These are phyloP conservation scores for Silybum marianum DNA, from an alignment of 129 eudicot species.

Conservation along the genomic window DNA sequence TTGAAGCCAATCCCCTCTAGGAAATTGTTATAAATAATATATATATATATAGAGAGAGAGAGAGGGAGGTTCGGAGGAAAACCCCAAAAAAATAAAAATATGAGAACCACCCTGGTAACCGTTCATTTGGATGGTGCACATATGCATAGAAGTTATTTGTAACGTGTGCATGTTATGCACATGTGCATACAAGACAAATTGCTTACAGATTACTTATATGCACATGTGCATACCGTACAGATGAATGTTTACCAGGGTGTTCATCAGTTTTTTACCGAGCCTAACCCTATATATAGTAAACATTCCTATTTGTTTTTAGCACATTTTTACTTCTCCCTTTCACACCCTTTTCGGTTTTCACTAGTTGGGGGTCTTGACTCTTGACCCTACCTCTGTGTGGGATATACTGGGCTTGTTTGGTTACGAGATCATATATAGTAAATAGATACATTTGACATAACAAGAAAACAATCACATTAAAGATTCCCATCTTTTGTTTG, in stretches of 20 bases:
- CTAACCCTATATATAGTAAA: no score
- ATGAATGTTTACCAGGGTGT: no score
- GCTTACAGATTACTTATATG: no score
- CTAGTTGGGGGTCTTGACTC: neutral
- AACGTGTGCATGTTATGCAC: no score
- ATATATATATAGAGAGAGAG: no score
- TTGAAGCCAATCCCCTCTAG: neutral
- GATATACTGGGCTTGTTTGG: neutral
- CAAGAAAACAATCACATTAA: neutral
- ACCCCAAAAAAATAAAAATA: no score
- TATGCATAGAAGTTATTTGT: no score
- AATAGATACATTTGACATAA: neutral
- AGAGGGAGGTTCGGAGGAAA: neutral
- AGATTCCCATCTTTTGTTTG: neutral
- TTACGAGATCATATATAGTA: neutral
- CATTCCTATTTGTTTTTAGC: neutral
- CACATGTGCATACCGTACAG: no score
- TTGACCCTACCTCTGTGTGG: neutral
- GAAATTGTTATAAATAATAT: neutral
- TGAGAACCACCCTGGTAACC: no score
- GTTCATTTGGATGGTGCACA: no score
- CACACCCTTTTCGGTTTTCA: neutral
- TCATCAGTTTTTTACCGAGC: no score
- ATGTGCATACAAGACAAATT: no score
- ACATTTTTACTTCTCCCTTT: neutral